Percentiles rank a stretch among this genome's conserved stretches.
These are phyloP conservation scores for Myxozyma vanderwaltii DNA, from an alignment of 805 yeast genomes.

Conservation along the genomic window DNA sequence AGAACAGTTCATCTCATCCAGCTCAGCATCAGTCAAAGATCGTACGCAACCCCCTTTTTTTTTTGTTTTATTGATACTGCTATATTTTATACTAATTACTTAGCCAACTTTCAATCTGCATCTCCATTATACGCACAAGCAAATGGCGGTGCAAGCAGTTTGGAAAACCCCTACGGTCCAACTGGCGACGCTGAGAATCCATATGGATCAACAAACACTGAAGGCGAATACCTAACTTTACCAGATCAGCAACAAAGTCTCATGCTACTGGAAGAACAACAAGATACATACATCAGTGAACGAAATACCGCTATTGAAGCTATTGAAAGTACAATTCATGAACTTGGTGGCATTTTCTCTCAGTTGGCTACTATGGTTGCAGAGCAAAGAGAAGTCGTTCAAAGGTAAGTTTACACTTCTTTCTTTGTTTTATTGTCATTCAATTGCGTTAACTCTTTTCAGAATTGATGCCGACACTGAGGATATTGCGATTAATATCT, in stretches of 20 bases:
- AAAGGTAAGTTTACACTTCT: constrained; percentile 48
- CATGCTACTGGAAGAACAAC: constrained; percentile 82
- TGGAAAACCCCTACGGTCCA: constrained; percentile 31
- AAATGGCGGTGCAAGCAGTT: constrained; percentile 9
- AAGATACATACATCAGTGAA: constrained; percentile 71
- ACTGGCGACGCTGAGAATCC: constrained; percentile 29
- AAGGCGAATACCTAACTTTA: constrained; percentile 60
- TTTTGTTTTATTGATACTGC: background rate
- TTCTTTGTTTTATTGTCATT: background rate
- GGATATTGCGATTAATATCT: constrained; percentile 83
- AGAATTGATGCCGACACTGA: constrained; percentile 89
- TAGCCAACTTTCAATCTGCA: constrained; percentile 33
- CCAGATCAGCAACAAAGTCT: constrained; percentile 87
- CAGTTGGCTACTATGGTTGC: constrained; percentile 97
- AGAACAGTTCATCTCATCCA: constrained; percentile 72
- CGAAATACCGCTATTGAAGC: constrained; percentile 92
- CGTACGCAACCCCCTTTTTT: constrained; percentile 15
- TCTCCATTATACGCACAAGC: constrained; percentile 43
- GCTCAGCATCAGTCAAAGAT: constrained; percentile 38
- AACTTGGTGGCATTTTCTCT: constrained; percentile 90
- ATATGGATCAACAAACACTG: constrained; percentile 32
- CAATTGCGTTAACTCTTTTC: background rate
- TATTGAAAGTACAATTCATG: constrained; percentile 94
- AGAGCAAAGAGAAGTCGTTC: constrained; percentile 95
- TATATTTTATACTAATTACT: background rate